These are phyloP conservation scores for Conringia planisiliqua DNA, from an alignment of 345 rosid species.

Conservation along the genomic window DNA sequence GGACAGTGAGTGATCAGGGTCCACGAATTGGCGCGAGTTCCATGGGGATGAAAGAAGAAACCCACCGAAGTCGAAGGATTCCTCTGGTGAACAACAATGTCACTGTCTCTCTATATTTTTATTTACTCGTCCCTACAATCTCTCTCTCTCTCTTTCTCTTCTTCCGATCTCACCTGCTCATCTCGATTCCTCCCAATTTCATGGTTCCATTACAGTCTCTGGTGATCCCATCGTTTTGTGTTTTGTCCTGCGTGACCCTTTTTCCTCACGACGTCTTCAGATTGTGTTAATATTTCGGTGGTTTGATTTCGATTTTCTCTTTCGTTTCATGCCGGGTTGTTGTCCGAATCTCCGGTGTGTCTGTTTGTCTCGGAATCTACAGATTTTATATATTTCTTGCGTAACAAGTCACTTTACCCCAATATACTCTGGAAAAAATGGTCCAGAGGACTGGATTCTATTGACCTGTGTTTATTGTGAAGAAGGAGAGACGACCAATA, in stretches of 20 bases:
- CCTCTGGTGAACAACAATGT: slow-evolving; percentile 42
- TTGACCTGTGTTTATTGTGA: slow-evolving; percentile 7
- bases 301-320: background rate
- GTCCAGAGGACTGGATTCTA: slow-evolving; percentile 1
- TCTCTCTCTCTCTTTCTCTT: background rate
- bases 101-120: slow-evolving; percentile 34
- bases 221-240: slow-evolving; percentile 18
- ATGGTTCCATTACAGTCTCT: background rate
- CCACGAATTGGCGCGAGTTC: slow-evolving; percentile 89
- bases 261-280: no score
- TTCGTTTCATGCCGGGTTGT: background rate
- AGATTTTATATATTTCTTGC: slow-evolving; percentile 21
- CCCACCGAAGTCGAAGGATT: slow-evolving; percentile 53
- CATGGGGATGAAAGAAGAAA: slow-evolving; percentile 37
- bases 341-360: background rate
- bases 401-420: slow-evolving; percentile 3
- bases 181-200: background rate
- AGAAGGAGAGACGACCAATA: slow-evolving; percentile 18
- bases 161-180: background rate
- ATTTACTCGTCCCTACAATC: slow-evolving; percentile 21
- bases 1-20: slow-evolving; percentile 37
- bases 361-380: background rate
- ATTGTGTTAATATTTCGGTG: background rate
- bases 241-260: no score
- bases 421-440: background rate